phyloP scores from a whole-genome alignment of 768 basidiomycete genomes.

The Piloderma croceum region DNA sequence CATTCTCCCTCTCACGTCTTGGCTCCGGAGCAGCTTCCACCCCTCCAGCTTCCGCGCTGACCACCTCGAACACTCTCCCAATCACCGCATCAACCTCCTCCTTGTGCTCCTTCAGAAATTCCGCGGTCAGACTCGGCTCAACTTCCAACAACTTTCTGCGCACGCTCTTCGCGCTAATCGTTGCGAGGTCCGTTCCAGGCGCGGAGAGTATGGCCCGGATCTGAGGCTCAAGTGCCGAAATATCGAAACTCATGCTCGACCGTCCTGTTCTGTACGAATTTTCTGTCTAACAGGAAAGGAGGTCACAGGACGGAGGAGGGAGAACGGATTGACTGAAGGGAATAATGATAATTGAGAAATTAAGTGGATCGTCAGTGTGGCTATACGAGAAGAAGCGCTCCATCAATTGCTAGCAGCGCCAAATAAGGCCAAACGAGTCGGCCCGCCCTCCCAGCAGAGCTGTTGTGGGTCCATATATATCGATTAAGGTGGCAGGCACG shows the following conservation, averaged over 20 bases:
- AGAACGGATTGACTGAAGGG: too few species aligned
- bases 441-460: too few species aligned
- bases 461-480: too few species aligned
- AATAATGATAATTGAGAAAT: too few species aligned
- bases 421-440: too few species aligned
- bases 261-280: too few species aligned
- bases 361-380: too few species aligned
- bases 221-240: constrained; percentile 49
- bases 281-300: too few species aligned
- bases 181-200: constrained; percentile 70
- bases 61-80: constrained; percentile 53
- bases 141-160: constrained; percentile 62
- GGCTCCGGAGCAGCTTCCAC: constrained; percentile 15
- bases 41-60: constrained; percentile 34
- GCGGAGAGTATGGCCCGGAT: constrained; percentile 69
- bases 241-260: constrained; percentile 57
- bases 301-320: too few species aligned
- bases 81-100: constrained; percentile 67
- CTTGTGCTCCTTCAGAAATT: constrained; percentile 62
- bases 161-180: constrained; percentile 86
- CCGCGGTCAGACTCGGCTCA: constrained; percentile 49
- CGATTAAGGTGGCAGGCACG: too few species aligned
- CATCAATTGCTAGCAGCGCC: too few species aligned
- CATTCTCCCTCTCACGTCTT: constrained; percentile 9
- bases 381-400: too few species aligned